Percentiles rank a stretch among this genome's conserved stretches.
phyloP scores from a whole-genome alignment of 352 stramenopile species.

The Globisporangium mamillatum region DNA sequence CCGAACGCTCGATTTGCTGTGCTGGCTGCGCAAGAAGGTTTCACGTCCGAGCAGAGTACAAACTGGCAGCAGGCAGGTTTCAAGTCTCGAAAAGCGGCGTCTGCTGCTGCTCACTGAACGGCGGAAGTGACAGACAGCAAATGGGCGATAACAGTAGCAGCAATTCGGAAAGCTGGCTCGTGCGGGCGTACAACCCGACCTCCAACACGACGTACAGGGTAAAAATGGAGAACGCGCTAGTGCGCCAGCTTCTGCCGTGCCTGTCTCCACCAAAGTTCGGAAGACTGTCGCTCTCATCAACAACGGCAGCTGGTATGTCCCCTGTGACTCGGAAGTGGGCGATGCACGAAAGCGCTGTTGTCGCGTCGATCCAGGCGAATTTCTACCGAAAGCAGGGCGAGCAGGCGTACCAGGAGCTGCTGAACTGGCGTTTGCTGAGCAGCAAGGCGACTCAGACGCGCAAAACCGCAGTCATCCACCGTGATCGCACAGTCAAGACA shows the following conservation, averaged over 20 bases:
- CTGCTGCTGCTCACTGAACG: constrained; percentile 48
- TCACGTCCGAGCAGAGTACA: constrained; percentile 34
- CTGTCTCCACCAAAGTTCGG: constrained; percentile 4
- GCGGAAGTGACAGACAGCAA: constrained; percentile 11
- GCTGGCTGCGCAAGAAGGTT: constrained; percentile 48
- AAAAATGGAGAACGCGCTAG: constrained; percentile 36
- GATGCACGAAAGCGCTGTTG: constrained; percentile 16
- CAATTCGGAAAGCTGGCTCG: constrained; percentile 38
- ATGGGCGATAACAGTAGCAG: neutral
- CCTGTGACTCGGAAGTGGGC: constrained; percentile 21
- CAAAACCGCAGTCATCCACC: constrained; percentile 27
- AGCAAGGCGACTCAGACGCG: constrained; percentile 34
- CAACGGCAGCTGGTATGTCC: neutral
- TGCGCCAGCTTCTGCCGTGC: constrained; percentile 39
- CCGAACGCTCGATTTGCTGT: constrained; percentile 33
- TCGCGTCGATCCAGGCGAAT: constrained; percentile 18
- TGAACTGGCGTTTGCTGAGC: constrained; percentile 41
- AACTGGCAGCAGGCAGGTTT: constrained; percentile 24
- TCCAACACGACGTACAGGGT: constrained; percentile 56
- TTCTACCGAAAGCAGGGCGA: constrained; percentile 25
- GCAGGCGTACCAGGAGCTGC: constrained; percentile 22
- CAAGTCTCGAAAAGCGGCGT: constrained; percentile 27
- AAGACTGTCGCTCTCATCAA: constrained; percentile 4
- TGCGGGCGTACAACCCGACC: constrained; percentile 64
- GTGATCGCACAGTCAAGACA: constrained; percentile 23